A percentile compares a stretch with the other conserved stretches of the same genome.
These are phyloP conservation scores for Oryza brachyantha DNA, from an alignment of 176 grass and related monocot genomes.

Conservation along the genomic window DNA sequence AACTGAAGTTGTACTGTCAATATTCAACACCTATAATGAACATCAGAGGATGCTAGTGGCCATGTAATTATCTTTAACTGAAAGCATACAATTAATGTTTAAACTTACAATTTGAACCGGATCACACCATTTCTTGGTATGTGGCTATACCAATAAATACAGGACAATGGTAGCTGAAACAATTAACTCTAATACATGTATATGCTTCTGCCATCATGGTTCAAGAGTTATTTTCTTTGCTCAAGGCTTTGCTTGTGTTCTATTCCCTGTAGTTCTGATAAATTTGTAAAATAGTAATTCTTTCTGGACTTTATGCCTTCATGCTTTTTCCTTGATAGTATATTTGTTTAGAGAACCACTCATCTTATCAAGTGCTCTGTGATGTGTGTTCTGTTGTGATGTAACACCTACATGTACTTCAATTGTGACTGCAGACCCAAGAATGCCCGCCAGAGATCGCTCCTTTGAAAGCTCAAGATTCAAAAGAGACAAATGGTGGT, in stretches of 20 bases:
- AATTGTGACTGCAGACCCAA: slow-evolving; percentile 23
- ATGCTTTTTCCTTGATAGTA: not conserved
- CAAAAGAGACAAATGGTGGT: slow-evolving; percentile 24
- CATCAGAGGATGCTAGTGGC: not conserved
- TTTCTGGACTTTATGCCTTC: not conserved
- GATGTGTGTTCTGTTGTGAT: not conserved
- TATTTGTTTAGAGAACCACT: not conserved
- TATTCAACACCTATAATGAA: not conserved
- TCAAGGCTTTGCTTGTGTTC: not conserved
- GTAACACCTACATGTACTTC: slow-evolving; percentile 29
- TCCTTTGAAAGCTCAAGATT: slow-evolving; percentile 23
- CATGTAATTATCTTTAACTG: not conserved
- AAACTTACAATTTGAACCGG: not conserved
- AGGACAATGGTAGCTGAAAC: not conserved
- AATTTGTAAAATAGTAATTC: not conserved
- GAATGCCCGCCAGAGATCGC: slow-evolving; percentile 21
- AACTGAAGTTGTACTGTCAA: not conserved
- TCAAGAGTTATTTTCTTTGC: not conserved
- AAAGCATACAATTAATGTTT: not conserved
- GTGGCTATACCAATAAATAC: not conserved
- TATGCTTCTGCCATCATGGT: not conserved
- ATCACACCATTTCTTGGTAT: not conserved
- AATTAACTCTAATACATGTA: not conserved
- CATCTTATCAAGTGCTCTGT: not conserved
- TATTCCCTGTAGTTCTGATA: not conserved